Conservation (phyloP, 257 asterid genomes). For the Eustoma russellianum region DNA sequence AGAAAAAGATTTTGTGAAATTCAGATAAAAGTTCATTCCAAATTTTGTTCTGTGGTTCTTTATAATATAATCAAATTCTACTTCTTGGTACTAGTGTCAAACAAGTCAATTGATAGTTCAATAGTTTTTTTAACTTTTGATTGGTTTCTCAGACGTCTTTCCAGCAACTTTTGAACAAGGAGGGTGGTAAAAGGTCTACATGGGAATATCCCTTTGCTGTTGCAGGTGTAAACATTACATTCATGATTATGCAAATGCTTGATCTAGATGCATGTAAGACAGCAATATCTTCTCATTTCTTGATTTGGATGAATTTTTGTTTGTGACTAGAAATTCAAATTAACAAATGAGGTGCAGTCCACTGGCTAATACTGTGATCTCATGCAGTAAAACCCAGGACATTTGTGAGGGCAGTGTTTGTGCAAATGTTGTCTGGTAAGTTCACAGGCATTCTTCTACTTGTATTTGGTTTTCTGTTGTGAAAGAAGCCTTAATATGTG, state of each 20-base stretch:
- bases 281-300: background rate
- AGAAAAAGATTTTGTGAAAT: background rate
- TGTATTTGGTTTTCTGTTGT: background rate
- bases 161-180: slow-evolving; percentile 61
- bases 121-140: background rate
- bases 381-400: slow-evolving; percentile 68
- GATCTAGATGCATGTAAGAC: slow-evolving; percentile 68
- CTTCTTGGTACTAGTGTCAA: too few species aligned
- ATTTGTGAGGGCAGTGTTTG: slow-evolving; percentile 48
- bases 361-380: slow-evolving; percentile 14
- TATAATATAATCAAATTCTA: too few species aligned
- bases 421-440: slow-evolving; percentile 66
- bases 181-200: slow-evolving; percentile 60
- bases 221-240: slow-evolving; percentile 78
- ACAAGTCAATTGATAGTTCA: background rate
- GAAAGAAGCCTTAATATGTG: background rate
- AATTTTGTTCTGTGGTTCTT: too few species aligned
- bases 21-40: too few species aligned
- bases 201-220: slow-evolving; percentile 98
- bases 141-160: slow-evolving; percentile 40
- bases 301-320: background rate
- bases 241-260: slow-evolving; percentile 85
- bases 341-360: slow-evolving; percentile 12
- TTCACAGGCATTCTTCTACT: background rate
- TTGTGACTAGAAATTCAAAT: background rate